Evolutionary conservation across 768 basidiomycete genomes (phyloP), one percentile per base, ranked within the genome.

Genomic region (Rhizopogon vesiculosus): DNA sequence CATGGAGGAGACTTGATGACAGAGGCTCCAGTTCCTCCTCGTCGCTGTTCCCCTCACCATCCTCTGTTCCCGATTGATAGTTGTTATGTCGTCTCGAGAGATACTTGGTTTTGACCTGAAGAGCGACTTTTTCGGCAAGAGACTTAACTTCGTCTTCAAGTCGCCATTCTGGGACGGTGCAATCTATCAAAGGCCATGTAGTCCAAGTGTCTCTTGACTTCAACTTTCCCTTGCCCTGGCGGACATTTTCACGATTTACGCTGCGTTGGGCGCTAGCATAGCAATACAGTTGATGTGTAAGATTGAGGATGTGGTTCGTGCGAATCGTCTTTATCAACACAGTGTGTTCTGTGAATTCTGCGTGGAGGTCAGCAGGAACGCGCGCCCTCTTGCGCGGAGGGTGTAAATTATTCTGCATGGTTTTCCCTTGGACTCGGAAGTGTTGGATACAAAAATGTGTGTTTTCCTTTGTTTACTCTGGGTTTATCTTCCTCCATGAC

Each of bases 101-200:
- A 33, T 18, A 9, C 18, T 22, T 28, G 28, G 16, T 40, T 18
- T 35, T 33, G 4, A 63, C 63, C 16, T 57, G 58, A 44, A 60
- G 73, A 42, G 77, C 56, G 29, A 70, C 66, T 12, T 74, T 66
- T 18, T 74, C 68, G 5, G 77, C 76, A 31, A 90, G 62, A 2
- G 74, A 65, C 19, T 68, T 67, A 8, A 91, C 75, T 68, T 91
- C 90, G 59, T 91, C 89, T 45, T 83, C 77, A 19, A 92, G 70
- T 8, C 71, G 70, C 85, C 85, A 91, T 69, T 89, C 84, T 1
- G 90, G 88, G 8, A 80, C 72, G 22, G 77, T 73, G 15, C 88
- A 78, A 61, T 91, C 87, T 16, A 83, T 76, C 50, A 91, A 77
- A 1, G 90, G 90, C 90, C 90, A 92, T 7, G 83, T 75, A 0